Conservation (phyloP, 805 yeast species). For the Lipomyces mesembrius region DNA sequence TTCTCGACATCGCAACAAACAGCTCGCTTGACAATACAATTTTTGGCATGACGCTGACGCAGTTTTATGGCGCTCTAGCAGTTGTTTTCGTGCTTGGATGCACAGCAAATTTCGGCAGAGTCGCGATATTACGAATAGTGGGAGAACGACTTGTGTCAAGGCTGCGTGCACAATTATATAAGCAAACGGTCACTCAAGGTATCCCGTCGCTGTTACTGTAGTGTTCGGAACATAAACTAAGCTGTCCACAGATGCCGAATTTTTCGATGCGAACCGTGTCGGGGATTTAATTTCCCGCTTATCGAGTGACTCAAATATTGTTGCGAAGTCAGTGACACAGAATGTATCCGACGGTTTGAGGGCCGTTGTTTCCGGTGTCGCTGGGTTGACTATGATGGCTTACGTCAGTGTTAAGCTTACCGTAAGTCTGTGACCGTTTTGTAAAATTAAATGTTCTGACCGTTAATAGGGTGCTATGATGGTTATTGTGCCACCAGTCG, state of each 20-base stretch:
- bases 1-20: slow-evolving; percentile 70
- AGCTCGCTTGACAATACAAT: slow-evolving; percentile 45
- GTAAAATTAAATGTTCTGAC: background rate
- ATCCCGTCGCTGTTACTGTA: background rate
- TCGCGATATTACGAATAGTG: slow-evolving; percentile 71
- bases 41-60: slow-evolving; percentile 64
- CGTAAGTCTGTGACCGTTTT: slow-evolving; percentile 42
- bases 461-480: slow-evolving; percentile 58
- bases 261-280: slow-evolving; percentile 84
- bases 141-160: slow-evolving; percentile 90
- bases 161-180: slow-evolving; percentile 74
- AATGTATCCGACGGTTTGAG: slow-evolving; percentile 92
- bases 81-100: slow-evolving; percentile 74
- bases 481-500: slow-evolving; percentile 79
- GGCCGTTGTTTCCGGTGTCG: slow-evolving; percentile 77
- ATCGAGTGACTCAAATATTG: slow-evolving; percentile 86
- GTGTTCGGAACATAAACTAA: background rate
- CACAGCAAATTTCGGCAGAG: slow-evolving; percentile 77
- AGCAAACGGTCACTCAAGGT: slow-evolving; percentile 71
- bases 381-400: slow-evolving; percentile 91
- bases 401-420: slow-evolving; percentile 83
- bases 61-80: slow-evolving; percentile 66
- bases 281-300: slow-evolving; percentile 91
- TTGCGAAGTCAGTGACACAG: slow-evolving; percentile 82
- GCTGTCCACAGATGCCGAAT: slow-evolving; percentile 67